Evolutionary conservation across 306 rosid genomes (phyloP).

Genomic region (Cicer judaicum): DNA sequence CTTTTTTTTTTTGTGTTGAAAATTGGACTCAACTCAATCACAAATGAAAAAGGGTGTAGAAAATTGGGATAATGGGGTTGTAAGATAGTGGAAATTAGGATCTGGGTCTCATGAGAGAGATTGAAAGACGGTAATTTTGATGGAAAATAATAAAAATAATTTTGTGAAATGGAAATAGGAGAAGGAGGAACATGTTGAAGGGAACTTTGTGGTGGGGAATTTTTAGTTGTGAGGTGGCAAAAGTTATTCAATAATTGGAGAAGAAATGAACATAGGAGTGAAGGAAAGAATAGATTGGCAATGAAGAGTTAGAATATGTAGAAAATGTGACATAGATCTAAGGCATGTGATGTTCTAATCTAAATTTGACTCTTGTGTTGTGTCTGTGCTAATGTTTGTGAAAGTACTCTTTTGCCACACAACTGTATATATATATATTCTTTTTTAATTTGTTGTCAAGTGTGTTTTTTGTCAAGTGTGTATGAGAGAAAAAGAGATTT

Average conservation of each 20-base stretch:
- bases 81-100: constrained; percentile 39
- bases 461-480: neutral
- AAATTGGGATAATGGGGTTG: constrained; percentile 35
- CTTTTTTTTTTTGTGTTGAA: constrained; percentile 4
- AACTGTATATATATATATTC: neutral
- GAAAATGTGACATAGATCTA: constrained; percentile 64
- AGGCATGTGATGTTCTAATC: constrained; percentile 67
- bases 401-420: constrained; percentile 41
- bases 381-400: constrained; percentile 10
- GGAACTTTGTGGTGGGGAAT: constrained; percentile 48
- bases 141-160: constrained; percentile 33
- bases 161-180: constrained; percentile 44
- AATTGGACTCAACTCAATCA: constrained; percentile 11
- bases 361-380: constrained; percentile 42
- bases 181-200: constrained; percentile 54
- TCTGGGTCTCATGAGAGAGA: constrained; percentile 47
- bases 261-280: constrained; percentile 35
- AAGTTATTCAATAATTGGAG: constrained; percentile 43
- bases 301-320: constrained; percentile 49
- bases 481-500: constrained; percentile 6
- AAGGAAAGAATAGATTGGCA: constrained; percentile 30
- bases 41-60: constrained; percentile 16
- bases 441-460: neutral
- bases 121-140: constrained; percentile 12
- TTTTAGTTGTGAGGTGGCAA: constrained; percentile 27